These are phyloP conservation scores for Cutaneotrichosporon cavernicola DNA, from an alignment of 1,284 basidiomycete genomes.

Conservation along the genomic window DNA sequence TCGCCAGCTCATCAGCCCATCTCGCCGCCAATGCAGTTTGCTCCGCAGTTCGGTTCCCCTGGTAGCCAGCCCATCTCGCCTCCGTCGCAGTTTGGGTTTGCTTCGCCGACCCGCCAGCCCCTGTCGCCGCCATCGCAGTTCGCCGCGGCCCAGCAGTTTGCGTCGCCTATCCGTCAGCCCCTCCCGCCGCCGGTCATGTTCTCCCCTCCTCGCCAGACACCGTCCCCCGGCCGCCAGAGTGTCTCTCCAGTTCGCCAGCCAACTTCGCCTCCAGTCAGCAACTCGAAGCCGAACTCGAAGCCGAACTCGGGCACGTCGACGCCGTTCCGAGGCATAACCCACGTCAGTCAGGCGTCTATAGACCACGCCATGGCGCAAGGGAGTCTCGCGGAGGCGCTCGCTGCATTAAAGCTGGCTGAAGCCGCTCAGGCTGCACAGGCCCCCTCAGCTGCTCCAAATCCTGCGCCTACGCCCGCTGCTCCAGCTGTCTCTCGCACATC, in stretches of 20 bases:
- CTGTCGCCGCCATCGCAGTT: background rate
- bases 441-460: background rate
- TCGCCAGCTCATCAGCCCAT: background rate
- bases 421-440: background rate
- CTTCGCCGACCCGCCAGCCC: background rate
- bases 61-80: background rate
- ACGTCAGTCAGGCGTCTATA: background rate
- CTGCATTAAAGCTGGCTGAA: background rate
- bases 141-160: background rate
- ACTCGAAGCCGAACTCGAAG: background rate
- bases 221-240: background rate
- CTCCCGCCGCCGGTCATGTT: background rate
- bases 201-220: background rate
- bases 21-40: background rate
- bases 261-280: background rate
- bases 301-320: background rate
- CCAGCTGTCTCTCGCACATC: background rate
- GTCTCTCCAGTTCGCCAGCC: background rate
- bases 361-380: background rate
- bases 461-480: background rate
- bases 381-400: background rate
- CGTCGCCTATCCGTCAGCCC: background rate
- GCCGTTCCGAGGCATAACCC: background rate
- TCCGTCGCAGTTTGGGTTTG: background rate
- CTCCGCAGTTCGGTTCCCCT: background rate